A percentile compares a stretch with the other conserved stretches of the same genome.
phyloP scores from a whole-genome alignment of 1,284 basidiomycete genomes.

The Rhodofomes roseus region DNA sequence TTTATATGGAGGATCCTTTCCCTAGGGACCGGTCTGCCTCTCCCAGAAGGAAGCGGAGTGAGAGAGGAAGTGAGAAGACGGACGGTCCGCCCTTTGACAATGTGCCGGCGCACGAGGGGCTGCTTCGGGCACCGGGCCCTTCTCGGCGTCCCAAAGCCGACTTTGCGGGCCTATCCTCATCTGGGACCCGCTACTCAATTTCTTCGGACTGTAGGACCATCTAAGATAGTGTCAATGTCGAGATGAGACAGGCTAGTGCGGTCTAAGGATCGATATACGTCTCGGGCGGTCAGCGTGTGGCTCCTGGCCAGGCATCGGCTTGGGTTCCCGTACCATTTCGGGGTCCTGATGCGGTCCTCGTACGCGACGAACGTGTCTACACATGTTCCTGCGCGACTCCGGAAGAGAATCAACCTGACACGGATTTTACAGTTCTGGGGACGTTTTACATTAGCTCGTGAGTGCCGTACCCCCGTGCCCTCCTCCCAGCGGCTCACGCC shows the following conservation, averaged over 20 bases:
- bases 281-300: not conserved
- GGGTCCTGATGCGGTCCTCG: slow-evolving; percentile 11
- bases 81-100: not conserved
- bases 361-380: slow-evolving; percentile 15
- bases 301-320: not conserved
- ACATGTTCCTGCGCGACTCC: not conserved
- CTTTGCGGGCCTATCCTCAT: not conserved
- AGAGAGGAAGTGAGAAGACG: not conserved
- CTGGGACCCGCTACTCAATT: not conserved
- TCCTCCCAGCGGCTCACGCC: not conserved
- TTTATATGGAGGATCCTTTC: not conserved
- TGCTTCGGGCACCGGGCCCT: not conserved
- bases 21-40: not conserved
- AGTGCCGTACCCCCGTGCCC: slow-evolving; percentile 25
- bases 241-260: not conserved
- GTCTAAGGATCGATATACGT: not conserved
- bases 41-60: not conserved
- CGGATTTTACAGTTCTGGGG: slow-evolving; percentile 54
- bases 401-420: slow-evolving; percentile 4
- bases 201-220: not conserved
- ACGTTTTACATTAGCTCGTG: slow-evolving; percentile 94
- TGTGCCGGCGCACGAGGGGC: not conserved
- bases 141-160: not conserved
- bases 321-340: not conserved
- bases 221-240: not conserved